Evolutionary conservation across 495 filamentous ascomycete genomes (phyloP), one percentile per base, ranked within the genome.

Genomic region (Penicillium goetzii): DNA sequence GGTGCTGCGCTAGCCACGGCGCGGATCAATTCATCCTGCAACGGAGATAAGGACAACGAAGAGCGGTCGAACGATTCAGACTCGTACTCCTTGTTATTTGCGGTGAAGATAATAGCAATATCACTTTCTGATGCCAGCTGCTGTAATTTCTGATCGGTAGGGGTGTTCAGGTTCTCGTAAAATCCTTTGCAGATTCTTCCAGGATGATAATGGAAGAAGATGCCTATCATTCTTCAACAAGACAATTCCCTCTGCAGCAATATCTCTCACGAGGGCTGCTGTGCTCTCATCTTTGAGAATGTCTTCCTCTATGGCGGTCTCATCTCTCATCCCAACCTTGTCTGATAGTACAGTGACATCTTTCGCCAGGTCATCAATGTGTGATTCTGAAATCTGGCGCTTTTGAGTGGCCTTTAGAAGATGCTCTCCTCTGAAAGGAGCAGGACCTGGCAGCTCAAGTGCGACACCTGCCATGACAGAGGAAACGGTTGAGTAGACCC

Each of bases 21-120:
- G 8, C 43, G 25, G 11, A 59, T 50, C 30, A 59, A 17, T 14
- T 59, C 43, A 49, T 59, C 28, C n/a, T 50, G 56, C 23, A 33
- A 30, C n/a, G 56, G 41, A 21, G 56, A 59, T 21, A 59, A 43
- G 5, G 40, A 47, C 19, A 59, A 14, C 4, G 56, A 59, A 7
- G 12, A 19, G 25, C 56, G 56, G 19, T 59, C 56, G 38, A 59
- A 59, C 14, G 56, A 59, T 49, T 59, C 56, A n/a, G 56, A 59
- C 14, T 59, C 56, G 28, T 45, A 50, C 43, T 59, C 56, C 32
- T 59, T 59, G 15, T 50, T 59, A n/a, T 59, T 59, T 34, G 41
- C 56, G 6, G 56, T 50, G 28, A 59, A 59, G 12, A 59, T 34
- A 41, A 61, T 61, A 4, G 51, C 38, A 47, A 54, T 23, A n/a